phyloP scores from a whole-genome alignment of 1,139 yeast species.

The Spencermartinsiella ligniputridi region DNA sequence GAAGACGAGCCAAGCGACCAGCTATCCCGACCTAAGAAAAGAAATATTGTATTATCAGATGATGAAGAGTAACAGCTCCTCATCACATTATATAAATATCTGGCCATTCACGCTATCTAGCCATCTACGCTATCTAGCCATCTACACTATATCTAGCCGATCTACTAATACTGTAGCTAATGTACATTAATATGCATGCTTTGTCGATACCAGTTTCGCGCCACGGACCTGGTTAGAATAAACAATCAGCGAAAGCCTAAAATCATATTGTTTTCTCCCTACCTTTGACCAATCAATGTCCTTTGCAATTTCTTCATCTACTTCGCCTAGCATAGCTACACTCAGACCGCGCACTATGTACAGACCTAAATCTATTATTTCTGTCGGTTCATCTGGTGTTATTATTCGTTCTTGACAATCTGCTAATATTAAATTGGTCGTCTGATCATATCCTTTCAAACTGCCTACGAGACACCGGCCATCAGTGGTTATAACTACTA shows the following conservation, averaged over 20 bases:
- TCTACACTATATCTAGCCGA: background rate
- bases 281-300: slow-evolving; percentile 57
- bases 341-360: slow-evolving; percentile 77
- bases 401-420: slow-evolving; percentile 52
- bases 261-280: slow-evolving; percentile 3
- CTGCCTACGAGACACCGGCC: slow-evolving; percentile 60
- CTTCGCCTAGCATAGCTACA: slow-evolving; percentile 71
- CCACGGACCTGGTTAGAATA: slow-evolving; percentile 21
- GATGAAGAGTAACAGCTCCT: slow-evolving; percentile 5
- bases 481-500: slow-evolving; percentile 77
- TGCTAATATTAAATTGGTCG: slow-evolving; percentile 67
- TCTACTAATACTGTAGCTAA: background rate
- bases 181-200: slow-evolving; percentile 21
- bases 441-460: slow-evolving; percentile 76
- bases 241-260: background rate
- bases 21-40: background rate
- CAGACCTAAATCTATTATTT: slow-evolving; percentile 56
- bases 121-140: slow-evolving; percentile 5
- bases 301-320: slow-evolving; percentile 50
- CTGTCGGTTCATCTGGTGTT: slow-evolving; percentile 43
- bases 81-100: background rate
- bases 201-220: slow-evolving; percentile 23
- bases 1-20: slow-evolving; percentile 1
- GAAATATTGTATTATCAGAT: slow-evolving; percentile 4
- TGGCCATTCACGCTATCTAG: background rate